Evolutionary conservation across 352 stramenopile species (phyloP), one percentile per base, ranked within the genome.

Genomic region (Pythium phragmiticola): DNA sequence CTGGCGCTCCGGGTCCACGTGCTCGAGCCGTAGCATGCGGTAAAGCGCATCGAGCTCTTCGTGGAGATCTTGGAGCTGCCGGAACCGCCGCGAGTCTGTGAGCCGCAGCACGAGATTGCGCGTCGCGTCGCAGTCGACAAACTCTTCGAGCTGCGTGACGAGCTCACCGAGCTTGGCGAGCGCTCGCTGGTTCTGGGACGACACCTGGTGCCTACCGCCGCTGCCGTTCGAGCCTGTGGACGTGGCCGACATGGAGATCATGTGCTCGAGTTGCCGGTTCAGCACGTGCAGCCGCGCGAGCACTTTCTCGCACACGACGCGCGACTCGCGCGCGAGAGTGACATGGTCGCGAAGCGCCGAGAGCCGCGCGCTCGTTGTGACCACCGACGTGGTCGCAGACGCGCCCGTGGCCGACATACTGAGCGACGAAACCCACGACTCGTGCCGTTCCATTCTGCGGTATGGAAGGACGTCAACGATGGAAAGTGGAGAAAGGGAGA

Each of bases 1-100:
- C 30, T 56, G 51, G 11, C 55, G 61, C 51, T 65, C 77, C n/a
- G 66, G 57, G 50, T 90, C 79, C 3, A 82, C 74, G 46, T 87
- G 77, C 62, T 87, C 74, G 2, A 72, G 62, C 23, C 76, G 63
- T 21, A 68, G 49, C 52, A 68, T 47, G 13, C 60, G 55, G 42
- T 60, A 68, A 36, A 60, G 66, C 36, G 30, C 57, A 39, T 73
- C 66, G 7, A 73, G 60, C 41, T 68, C 60, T 47, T 68, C 60
- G 36, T 73, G 60, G 16, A 73, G n/a, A 12, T 68, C 60, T 36
- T 63, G 66, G 1, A 73, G 55, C 55, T 65, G 48, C 14, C 50
- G 37, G 45, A 73, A 62, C 11, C 60, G 66, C 30, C 66, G 60
- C 34, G 66, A 55, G 54, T 72, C 65, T 0, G 65, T 72, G 37